Evolutionary conservation across 1,284 basidiomycete species (phyloP).

Genomic region (Hortiboletus rubellus): DNA sequence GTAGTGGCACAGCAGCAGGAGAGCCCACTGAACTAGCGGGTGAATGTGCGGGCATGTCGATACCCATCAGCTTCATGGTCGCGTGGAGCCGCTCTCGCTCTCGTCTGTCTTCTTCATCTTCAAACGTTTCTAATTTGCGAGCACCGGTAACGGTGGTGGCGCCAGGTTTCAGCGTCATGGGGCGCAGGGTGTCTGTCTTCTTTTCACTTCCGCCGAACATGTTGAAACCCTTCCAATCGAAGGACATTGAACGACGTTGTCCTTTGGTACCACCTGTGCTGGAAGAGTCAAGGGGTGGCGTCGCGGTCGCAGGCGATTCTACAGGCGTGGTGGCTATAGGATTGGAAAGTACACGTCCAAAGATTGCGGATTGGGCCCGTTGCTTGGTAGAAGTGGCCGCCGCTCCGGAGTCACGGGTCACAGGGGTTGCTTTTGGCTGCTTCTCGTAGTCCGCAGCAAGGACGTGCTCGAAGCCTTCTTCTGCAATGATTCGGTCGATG

Average conservation of each 20-base stretch:
- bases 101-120: slow-evolving; percentile 81
- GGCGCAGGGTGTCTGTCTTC: slow-evolving; percentile 62
- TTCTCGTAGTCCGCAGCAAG: slow-evolving; percentile 85
- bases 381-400: slow-evolving; percentile 39
- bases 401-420: slow-evolving; percentile 14
- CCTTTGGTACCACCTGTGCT: slow-evolving; percentile 40
- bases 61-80: slow-evolving; percentile 91
- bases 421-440: slow-evolving; percentile 39
- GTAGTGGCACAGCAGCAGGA: slow-evolving; percentile 37
- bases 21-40: slow-evolving; percentile 27
- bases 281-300: slow-evolving; percentile 38
- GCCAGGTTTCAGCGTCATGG: slow-evolving; percentile 70
- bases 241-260: slow-evolving; percentile 74
- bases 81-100: slow-evolving; percentile 85
- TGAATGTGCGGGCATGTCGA: slow-evolving; percentile 55
- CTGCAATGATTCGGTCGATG: slow-evolving; percentile 90
- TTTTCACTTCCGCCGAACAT: slow-evolving; percentile 63
- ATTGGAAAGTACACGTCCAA: slow-evolving; percentile 46
- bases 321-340: slow-evolving; percentile 34
- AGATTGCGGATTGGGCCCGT: slow-evolving; percentile 60
- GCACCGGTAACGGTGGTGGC: slow-evolving; percentile 53
- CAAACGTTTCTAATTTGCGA: slow-evolving; percentile 75
- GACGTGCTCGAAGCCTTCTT: slow-evolving; percentile 93
- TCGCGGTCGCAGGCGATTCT: slow-evolving; percentile 38
- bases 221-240: slow-evolving; percentile 77